Percentiles rank a stretch among this genome's conserved stretches.
phyloP scores from a whole-genome alignment of 2,329 filamentous ascomycete genomes.

The Xylaria digitata region DNA sequence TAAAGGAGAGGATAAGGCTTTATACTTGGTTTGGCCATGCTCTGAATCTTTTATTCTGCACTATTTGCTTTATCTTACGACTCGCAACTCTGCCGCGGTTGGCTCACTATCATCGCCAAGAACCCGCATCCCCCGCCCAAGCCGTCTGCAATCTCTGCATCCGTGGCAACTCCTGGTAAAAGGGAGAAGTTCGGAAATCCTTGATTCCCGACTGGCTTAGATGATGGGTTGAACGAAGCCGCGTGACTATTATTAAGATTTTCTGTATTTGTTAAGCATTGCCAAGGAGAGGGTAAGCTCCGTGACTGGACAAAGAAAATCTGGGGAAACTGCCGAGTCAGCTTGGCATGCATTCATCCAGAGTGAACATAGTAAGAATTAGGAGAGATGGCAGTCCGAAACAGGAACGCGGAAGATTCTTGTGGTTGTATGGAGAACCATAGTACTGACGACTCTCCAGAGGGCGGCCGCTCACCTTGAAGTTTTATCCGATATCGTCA shows the following conservation, averaged over 20 bases:
- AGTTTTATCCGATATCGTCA: background rate
- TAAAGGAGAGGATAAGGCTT: conserved; percentile 24
- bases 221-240: conserved; percentile 18
- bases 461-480: background rate
- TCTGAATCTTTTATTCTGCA: background rate
- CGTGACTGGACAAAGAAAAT: conserved; percentile 34
- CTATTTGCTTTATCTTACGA: conserved; percentile 1
- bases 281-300: conserved; percentile 32
- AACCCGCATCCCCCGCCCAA: too few species aligned
- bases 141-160: conserved; percentile 4
- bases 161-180: background rate
- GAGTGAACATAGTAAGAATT: conserved; percentile 16
- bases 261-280: conserved; percentile 34
- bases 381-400: conserved; percentile 12
- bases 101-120: background rate
- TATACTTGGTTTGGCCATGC: conserved; percentile 28
- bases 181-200: conserved; percentile 29
- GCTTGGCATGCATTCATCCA: conserved; percentile 41
- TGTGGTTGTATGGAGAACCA: conserved; percentile 1
- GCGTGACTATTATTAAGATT: conserved; percentile 30
- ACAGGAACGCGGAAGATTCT: conserved; percentile 25
- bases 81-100: conserved; percentile 2
- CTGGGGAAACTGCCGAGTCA: conserved; percentile 40
- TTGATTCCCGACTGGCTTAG: conserved; percentile 19
- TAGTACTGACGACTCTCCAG: too few species aligned